phyloP scores from a whole-genome alignment of 148 eudicot species.

The Camellia lanceoleosa region DNA sequence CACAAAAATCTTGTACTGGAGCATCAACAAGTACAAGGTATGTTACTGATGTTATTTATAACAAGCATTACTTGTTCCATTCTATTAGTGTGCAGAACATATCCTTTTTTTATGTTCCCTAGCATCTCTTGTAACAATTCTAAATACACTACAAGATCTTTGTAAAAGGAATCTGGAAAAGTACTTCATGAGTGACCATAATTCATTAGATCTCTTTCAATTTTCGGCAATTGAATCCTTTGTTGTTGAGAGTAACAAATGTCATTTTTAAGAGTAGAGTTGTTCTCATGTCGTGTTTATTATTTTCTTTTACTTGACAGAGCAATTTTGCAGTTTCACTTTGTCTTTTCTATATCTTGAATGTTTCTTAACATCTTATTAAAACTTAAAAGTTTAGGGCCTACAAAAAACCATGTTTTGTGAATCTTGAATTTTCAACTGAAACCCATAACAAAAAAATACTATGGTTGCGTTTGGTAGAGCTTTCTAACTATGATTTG shows the following conservation, averaged over 20 bases:
- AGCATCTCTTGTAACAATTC: background rate
- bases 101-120: background rate
- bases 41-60: slow-evolving; percentile 5
- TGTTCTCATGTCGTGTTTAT: background rate
- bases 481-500: too few relatives aligned
- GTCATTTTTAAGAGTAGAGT: background rate
- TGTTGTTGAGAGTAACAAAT: background rate
- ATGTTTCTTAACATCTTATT: background rate
- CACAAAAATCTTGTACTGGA: slow-evolving; percentile 49
- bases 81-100: background rate
- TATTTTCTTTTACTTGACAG: background rate
- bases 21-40: slow-evolving; percentile 48
- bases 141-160: background rate
- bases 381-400: background rate
- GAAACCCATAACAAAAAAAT: background rate
- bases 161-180: background rate
- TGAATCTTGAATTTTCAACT: background rate
- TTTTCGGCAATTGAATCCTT: background rate
- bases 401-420: background rate
- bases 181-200: background rate
- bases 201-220: background rate
- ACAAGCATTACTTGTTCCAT: background rate
- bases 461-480: too few relatives aligned
- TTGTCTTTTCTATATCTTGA: background rate
- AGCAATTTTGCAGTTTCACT: background rate